phyloP scores from a whole-genome alignment of 108 stramenopile species.

The Nannochloropsis oceanica region DNA sequence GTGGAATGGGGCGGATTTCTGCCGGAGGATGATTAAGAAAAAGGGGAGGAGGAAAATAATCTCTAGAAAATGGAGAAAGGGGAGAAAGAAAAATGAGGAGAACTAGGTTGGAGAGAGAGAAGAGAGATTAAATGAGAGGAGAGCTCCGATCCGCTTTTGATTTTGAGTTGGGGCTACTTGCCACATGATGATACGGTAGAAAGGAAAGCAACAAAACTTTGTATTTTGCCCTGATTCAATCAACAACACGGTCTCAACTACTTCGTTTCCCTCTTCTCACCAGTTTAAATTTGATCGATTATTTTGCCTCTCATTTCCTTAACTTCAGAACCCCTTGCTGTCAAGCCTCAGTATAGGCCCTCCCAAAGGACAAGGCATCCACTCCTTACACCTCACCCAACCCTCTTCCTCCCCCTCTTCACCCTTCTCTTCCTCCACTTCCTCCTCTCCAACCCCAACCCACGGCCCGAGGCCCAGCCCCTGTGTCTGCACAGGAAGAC shows the following conservation, averaged over 20 bases:
- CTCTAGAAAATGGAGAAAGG: too few species aligned
- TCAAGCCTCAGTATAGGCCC: not conserved
- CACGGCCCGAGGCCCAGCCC: not conserved
- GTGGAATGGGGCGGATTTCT: slow-evolving; percentile 39
- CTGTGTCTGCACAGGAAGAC: not conserved
- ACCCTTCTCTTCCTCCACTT: not conserved
- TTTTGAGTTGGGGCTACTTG: too few species aligned
- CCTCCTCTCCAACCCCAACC: not conserved
- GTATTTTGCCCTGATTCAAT: too few species aligned
- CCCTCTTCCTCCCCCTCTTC: not conserved
- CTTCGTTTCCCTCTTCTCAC: too few species aligned
- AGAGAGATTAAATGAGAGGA: not conserved
- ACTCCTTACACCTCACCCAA: not conserved
- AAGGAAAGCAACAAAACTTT: too few species aligned
- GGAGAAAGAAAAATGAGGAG: not conserved
- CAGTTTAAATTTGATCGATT: not conserved
- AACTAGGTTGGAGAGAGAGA: not conserved
- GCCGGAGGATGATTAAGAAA: slow-evolving; percentile 32
- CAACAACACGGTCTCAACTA: too few species aligned
- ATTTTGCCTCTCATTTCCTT: not conserved
- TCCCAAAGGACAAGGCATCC: not conserved
- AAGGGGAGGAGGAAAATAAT: not conserved
- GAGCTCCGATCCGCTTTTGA: too few species aligned
- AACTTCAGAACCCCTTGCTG: too few species aligned
- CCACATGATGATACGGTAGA: too few species aligned